Base-by-base conservation (phyloP, 2,329 filamentous ascomycete genomes). In the Venturia carpophila region DNA sequence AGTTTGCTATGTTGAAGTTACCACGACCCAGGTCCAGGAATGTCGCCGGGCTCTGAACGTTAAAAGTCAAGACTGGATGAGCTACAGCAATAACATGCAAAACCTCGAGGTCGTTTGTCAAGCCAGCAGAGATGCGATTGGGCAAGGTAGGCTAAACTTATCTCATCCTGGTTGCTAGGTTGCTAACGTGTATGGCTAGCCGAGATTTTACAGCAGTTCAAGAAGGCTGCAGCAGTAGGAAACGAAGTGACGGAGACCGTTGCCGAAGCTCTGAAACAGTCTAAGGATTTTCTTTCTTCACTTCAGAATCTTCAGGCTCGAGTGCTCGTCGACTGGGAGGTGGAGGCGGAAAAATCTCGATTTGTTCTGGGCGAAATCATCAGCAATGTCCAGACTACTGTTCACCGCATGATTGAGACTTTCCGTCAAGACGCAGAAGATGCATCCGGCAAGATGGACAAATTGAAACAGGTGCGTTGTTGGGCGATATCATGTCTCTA, bases 31-130 rank as follows among this genome's bases (percentile, higher is more conserved):
- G 58, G 71, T 86, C 30, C 75, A 78, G 58, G 69, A 75, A 11
- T 89, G 86, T 68, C 73, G 86, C 5, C 77, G 75, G 58, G 79
- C 79, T 5, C 73, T 89, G 1, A 80, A 82, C 58, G 78, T 79
- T 21, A 78, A 80, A 30, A 79, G 81, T 1, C 84, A 85, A 56
- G 82, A 79, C 71, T 88, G 85, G 85, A 86, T 80, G 1, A 87
- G 84, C 30, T 89, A 85, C 75, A 84, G 83, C 68, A 86, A 86
- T 72, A 83, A 79, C 66, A 78, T 80, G 65, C 83, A 86, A 65
- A 85, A 86, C 68, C 84, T 84, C 1, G 76, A 84, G 55, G 74
- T 84, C 21, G 83, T 88, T 69, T 89, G 87, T 68, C 81, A 86
- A 67, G 84, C 84, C 37, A 81, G 83, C 52, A 80, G 85, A 45